phyloP scores from a whole-genome alignment of 192 early-diverging fungal species.

The Coemansia sp. region DNA sequence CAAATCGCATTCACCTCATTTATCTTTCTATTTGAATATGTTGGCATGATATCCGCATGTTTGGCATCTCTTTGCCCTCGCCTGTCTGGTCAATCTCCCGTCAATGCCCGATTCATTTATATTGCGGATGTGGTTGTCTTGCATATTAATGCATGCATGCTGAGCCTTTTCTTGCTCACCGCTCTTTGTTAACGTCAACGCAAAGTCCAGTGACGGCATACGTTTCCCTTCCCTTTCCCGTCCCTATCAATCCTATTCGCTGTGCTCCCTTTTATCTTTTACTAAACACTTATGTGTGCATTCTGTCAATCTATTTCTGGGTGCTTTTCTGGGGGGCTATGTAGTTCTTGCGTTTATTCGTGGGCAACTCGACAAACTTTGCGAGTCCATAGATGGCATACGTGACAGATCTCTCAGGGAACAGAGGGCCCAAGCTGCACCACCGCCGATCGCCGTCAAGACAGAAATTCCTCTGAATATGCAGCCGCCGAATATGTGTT shows the following conservation, averaged over 20 bases:
- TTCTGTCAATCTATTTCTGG: not conserved
- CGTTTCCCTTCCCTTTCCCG: not conserved
- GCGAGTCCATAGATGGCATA: not conserved
- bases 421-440: not conserved
- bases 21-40: not conserved
- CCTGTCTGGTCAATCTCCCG: not conserved
- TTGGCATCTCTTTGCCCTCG: not conserved
- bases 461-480: not conserved
- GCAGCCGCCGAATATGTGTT: not conserved
- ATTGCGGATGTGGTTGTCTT: not conserved
- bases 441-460: not conserved
- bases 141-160: not conserved
- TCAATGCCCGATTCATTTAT: not conserved
- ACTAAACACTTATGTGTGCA: not conserved
- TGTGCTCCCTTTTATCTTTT: not conserved
- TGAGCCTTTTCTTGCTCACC: slow-evolving; percentile 4
- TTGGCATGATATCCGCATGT: not conserved
- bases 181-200: not conserved
- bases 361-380: slow-evolving; percentile 5
- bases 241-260: not conserved
- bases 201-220: not conserved
- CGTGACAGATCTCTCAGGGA: not conserved
- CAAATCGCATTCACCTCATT: not conserved
- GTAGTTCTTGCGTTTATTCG: slow-evolving; percentile 13
- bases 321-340: not conserved